These are phyloP conservation scores for Fusarium sp. DNA, from an alignment of 2,329 filamentous ascomycete genomes.

Conservation along the genomic window DNA sequence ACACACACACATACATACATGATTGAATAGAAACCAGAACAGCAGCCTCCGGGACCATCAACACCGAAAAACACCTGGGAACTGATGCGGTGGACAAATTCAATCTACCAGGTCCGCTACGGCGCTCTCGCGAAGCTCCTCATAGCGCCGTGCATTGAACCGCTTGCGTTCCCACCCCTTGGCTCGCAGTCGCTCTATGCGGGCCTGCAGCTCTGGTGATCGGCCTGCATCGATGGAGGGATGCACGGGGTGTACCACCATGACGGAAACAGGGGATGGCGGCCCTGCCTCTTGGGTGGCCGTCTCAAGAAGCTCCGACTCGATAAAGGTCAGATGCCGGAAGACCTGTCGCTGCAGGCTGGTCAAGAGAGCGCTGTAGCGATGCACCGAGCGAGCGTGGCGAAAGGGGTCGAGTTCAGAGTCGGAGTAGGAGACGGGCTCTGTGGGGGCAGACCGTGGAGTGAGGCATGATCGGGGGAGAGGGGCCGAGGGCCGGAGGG, in stretches of 20 bases:
- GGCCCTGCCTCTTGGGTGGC: constrained; percentile 41
- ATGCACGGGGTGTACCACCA: constrained; percentile 16
- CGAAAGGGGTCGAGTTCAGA: constrained; percentile 52
- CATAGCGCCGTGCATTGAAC: constrained; percentile 66
- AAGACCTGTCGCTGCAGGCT: constrained; percentile 62
- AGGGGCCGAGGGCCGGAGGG: constrained; percentile 26
- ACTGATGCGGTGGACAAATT: background rate
- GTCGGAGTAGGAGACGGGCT: constrained; percentile 25
- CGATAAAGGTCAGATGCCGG: constrained; percentile 61
- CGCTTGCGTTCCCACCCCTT: constrained; percentile 67
- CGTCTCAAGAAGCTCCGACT: constrained; percentile 50
- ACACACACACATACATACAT: constrained; percentile 21
- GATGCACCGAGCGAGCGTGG: constrained; percentile 59
- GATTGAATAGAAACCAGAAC: constrained; percentile 13
- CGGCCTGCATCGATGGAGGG: constrained; percentile 51
- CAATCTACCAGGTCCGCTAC: constrained; percentile 60
- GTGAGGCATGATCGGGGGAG: constrained; percentile 33
- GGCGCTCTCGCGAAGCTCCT: constrained; percentile 63
- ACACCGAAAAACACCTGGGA: constrained; percentile 1
- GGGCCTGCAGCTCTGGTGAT: constrained; percentile 58
- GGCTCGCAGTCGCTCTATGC: constrained; percentile 67
- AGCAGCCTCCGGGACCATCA: background rate
- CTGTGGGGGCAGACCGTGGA: constrained; percentile 23
- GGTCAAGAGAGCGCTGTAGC: constrained; percentile 62
- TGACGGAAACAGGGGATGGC: background rate